phyloP scores from a whole-genome alignment of 306 rosid genomes.

The Vigna reflexopilosa region DNA sequence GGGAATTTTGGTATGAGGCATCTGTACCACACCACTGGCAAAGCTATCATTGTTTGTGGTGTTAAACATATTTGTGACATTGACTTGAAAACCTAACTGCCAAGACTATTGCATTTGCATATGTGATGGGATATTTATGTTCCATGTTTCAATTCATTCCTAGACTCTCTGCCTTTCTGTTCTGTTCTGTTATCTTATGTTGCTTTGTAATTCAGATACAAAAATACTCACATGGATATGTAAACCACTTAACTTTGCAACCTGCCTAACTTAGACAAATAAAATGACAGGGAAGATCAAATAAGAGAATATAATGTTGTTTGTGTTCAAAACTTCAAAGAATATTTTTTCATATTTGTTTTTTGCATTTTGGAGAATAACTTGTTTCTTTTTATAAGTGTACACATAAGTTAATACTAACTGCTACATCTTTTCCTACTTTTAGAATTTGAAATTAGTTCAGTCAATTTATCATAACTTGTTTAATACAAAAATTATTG shows the following conservation, averaged over 20 bases:
- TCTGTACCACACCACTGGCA: conserved; percentile 49
- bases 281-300: neutral
- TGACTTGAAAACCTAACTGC: conserved; percentile 65
- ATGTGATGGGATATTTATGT: conserved; percentile 44
- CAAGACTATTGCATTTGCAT: conserved; percentile 43
- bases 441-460: neutral
- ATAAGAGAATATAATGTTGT: neutral
- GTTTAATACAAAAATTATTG: neutral
- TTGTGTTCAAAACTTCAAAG: conserved; percentile 11
- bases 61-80: conserved; percentile 46
- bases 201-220: conserved; percentile 43
- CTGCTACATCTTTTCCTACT: neutral
- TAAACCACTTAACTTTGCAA: conserved; percentile 12
- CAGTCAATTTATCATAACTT: neutral
- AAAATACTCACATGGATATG: conserved; percentile 30
- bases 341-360: neutral
- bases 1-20: conserved; percentile 47
- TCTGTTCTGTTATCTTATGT: neutral
- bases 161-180: conserved; percentile 29
- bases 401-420: too few relatives aligned
- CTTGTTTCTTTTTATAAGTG: neutral
- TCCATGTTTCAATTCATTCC: conserved; percentile 43
- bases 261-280: conserved; percentile 9
- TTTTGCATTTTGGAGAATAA: neutral
- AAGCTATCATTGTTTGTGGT: conserved; percentile 28